These are phyloP conservation scores for Phoma sp. DNA, from an alignment of 2,329 filamentous ascomycete genomes.

Conservation along the genomic window DNA sequence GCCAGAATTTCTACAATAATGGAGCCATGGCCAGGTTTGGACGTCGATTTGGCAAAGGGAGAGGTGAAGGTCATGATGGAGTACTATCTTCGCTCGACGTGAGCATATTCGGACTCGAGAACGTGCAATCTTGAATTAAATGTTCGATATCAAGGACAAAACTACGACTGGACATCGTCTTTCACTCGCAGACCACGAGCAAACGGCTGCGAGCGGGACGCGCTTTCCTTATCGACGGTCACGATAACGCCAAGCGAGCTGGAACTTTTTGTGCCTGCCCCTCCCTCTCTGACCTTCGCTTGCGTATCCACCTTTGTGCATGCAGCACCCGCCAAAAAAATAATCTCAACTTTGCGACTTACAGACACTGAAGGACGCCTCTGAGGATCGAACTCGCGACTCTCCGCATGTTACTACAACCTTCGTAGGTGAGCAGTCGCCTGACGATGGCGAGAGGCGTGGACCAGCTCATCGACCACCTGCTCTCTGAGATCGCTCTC, in stretches of 20 bases:
- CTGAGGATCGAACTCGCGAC: slow-evolving; percentile 12
- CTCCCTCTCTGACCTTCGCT: slow-evolving; percentile 9
- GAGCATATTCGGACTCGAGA: slow-evolving; percentile 18
- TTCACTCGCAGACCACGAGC: background rate
- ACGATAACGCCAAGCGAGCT: slow-evolving; percentile 12
- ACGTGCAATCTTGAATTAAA: too few species aligned
- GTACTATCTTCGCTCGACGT: slow-evolving; percentile 14
- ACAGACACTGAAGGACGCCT: background rate
- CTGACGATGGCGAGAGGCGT: slow-evolving; percentile 51
- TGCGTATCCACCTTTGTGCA: slow-evolving; percentile 17
- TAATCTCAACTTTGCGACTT: background rate
- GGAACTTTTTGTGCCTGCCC: slow-evolving; percentile 7
- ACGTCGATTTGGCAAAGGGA: slow-evolving; percentile 78
- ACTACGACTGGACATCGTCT: background rate
- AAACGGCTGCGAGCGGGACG: background rate
- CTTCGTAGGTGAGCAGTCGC: slow-evolving; percentile 18
- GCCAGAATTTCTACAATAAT: slow-evolving; percentile 77
- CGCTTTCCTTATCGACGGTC: slow-evolving; percentile 13
- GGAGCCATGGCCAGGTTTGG: slow-evolving; percentile 76
- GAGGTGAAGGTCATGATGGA: slow-evolving; percentile 54
- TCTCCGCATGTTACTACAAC: slow-evolving; percentile 2
- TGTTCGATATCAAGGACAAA: too few species aligned
- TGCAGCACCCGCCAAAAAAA: slow-evolving; percentile 13
- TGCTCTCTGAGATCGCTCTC: slow-evolving; percentile 65
- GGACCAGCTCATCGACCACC: slow-evolving; percentile 63